A percentile compares a stretch with the other conserved stretches of the same genome.
These are phyloP conservation scores for Cryphonectria naterciae DNA, from an alignment of 2,329 filamentous ascomycete species.

Conservation along the genomic window DNA sequence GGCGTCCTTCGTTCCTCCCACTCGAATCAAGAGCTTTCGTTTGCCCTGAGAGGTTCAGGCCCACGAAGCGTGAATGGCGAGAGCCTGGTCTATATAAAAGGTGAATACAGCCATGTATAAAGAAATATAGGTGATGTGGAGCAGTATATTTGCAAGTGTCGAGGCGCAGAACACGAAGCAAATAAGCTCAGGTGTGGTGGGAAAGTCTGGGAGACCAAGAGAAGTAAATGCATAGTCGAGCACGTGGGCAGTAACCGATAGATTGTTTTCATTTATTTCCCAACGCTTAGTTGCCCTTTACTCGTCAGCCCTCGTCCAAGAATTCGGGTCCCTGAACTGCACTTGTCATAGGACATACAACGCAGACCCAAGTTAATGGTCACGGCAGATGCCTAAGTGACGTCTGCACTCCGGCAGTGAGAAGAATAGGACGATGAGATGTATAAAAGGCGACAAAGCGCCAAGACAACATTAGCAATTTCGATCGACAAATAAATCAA, in stretches of 20 bases:
- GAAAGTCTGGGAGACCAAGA: neutral
- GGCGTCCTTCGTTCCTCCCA: neutral
- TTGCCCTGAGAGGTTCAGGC: no score
- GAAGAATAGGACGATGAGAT: neutral
- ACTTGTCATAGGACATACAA: neutral
- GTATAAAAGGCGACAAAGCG: neutral
- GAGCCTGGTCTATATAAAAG: neutral
- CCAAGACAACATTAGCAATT: neutral
- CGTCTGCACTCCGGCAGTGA: neutral
- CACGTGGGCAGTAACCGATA: conserved; percentile 10
- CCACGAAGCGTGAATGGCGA: neutral
- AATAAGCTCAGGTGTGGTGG: neutral
- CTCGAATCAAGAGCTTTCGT: neutral
- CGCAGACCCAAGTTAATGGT: conserved; percentile 11
- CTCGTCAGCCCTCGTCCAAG: neutral
- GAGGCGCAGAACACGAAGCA: neutral
- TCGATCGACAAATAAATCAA: conserved; percentile 4
- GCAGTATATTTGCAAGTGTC: neutral
- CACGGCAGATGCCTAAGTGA: neutral
- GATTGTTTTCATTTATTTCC: conserved; percentile 22
- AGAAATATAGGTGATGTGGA: neutral
- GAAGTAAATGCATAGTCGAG: neutral
- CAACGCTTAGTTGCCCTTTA: conserved; percentile 1
- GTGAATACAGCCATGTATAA: neutral
- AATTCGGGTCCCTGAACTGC: neutral